These are phyloP conservation scores for Phalaenopsis equestris DNA, from an alignment of 106 monocot species.

Conservation along the genomic window DNA sequence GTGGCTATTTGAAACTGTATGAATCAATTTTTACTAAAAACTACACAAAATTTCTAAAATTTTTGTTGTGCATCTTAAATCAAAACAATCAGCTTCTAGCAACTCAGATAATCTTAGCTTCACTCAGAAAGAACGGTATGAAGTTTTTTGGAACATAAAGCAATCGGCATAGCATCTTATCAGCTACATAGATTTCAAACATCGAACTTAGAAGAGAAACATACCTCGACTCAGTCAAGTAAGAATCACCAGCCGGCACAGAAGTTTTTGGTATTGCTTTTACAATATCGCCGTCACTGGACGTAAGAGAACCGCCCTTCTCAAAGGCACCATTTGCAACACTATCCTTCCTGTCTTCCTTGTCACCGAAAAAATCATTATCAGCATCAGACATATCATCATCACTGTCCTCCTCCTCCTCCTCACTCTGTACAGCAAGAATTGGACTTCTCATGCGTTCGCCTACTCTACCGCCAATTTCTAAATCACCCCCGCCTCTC, in stretches of 20 bases:
- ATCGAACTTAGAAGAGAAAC: not conserved
- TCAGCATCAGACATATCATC: conserved; percentile 15
- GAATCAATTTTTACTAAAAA: not conserved
- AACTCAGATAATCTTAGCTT: not conserved
- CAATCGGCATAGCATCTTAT: not conserved
- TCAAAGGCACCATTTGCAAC: not conserved
- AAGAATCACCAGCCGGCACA: not conserved
- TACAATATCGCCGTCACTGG: not conserved
- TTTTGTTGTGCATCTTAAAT: not conserved
- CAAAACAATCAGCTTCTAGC: not conserved
- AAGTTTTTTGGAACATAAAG: not conserved
- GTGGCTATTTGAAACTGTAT: not conserved
- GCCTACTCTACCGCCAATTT: not conserved
- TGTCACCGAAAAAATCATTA: conserved; percentile 23
- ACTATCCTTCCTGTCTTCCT: conserved; percentile 18
- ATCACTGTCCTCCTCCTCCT: conserved; percentile 19
- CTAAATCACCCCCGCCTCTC: conserved; percentile 1
- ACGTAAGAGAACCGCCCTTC: not conserved
- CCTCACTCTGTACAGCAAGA: not conserved
- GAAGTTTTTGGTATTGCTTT: conserved; percentile 6
- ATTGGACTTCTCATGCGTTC: not conserved
- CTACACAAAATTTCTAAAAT: not conserved
- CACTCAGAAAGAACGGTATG: not conserved
- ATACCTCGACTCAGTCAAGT: conserved; percentile 56
- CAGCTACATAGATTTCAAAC: not conserved